Evolutionary conservation across 2,329 filamentous ascomycete species (phyloP).

Genomic region (Gyromitra esculenta): DNA sequence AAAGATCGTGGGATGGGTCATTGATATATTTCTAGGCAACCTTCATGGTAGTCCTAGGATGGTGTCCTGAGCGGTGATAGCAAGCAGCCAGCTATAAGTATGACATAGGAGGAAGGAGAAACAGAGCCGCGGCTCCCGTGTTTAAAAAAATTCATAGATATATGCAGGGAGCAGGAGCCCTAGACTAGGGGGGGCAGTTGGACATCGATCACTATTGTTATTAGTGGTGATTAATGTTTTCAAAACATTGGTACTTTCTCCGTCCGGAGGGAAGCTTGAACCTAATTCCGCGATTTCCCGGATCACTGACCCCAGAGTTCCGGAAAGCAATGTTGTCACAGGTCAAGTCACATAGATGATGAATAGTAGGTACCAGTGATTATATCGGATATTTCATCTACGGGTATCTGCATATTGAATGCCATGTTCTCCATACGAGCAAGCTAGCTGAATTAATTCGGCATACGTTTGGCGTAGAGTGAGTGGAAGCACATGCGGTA

Average conservation of each 20-base stretch:
- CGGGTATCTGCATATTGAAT: constrained; percentile 4
- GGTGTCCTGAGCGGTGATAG: background rate
- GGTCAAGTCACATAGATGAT: constrained; percentile 16
- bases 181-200: background rate
- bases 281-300: constrained; percentile 24
- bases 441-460: background rate
- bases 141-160: constrained; percentile 1
- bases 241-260: constrained; percentile 3
- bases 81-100: background rate
- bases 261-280: background rate
- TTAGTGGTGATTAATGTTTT: constrained; percentile 13
- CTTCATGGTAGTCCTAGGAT: background rate
- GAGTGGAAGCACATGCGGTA: background rate
- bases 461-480: constrained; percentile 7
- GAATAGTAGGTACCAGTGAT: background rate
- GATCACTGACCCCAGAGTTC: constrained; percentile 26
- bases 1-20: background rate
- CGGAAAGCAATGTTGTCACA: constrained; percentile 10
- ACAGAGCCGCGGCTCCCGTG: constrained; percentile 13
- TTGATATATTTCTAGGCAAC: constrained; percentile 13
- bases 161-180: constrained; percentile 4
- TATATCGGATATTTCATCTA: constrained; percentile 19
- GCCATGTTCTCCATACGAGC: constrained; percentile 7
- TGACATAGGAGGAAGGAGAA: background rate
- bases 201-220: background rate